phyloP scores from a whole-genome alignment of 176 grass and related monocot genomes.

The Carex cristatella region DNA sequence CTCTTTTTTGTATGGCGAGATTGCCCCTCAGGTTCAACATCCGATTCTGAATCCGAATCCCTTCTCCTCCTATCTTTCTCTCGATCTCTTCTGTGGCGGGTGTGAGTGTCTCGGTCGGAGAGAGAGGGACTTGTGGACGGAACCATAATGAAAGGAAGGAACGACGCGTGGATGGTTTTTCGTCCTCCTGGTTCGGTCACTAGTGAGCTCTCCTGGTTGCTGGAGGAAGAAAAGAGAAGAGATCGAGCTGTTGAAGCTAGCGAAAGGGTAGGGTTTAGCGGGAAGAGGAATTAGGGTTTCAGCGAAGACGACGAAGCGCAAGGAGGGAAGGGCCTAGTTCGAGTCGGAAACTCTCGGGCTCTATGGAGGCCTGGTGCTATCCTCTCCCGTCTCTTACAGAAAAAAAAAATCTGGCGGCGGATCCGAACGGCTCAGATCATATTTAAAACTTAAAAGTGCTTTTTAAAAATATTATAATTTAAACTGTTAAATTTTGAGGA shows the following conservation, averaged over 20 bases:
- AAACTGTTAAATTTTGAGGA: too few species aligned
- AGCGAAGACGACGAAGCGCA: background rate
- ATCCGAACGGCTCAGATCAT: background rate
- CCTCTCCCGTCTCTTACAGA: too few species aligned
- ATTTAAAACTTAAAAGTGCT: background rate
- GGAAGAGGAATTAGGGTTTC: background rate
- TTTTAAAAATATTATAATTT: too few species aligned
- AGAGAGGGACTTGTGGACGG: background rate
- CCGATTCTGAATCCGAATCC: background rate
- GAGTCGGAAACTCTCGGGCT: background rate
- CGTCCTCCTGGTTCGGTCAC: background rate
- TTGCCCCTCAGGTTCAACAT: background rate
- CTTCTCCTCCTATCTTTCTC: conserved; percentile 4
- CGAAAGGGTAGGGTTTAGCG: background rate
- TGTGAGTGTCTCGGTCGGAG: background rate
- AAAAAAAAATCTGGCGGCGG: background rate
- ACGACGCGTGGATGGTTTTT: background rate
- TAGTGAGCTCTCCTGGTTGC: too few species aligned
- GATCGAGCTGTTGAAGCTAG: background rate
- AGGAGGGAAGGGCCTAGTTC: background rate
- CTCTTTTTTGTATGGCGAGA: background rate
- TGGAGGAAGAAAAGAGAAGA: background rate
- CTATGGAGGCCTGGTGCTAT: background rate
- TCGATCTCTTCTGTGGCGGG: conserved; percentile 2
- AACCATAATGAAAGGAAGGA: background rate